Evolutionary conservation across 345 rosid genomes (phyloP), one percentile per base, ranked within the genome.

Genomic region (Kandelia obovata): DNA sequence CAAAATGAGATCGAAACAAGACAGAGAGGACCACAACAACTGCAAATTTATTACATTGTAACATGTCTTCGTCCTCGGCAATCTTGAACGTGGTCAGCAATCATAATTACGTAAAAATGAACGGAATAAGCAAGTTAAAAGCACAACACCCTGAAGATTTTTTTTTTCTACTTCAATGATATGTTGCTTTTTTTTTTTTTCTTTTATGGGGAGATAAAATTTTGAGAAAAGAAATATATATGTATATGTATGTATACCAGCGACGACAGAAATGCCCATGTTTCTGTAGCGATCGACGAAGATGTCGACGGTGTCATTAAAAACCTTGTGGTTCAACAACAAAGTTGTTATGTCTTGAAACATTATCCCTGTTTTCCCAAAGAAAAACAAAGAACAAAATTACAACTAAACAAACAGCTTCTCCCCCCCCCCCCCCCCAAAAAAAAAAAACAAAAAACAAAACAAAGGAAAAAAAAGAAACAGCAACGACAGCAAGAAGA

Each of bases 311-410:
- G 95, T 89, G 74, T 94, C 77, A 76, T 88, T 82, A 73, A 94
- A 94, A 63, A 96, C 96, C 80, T 85, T 83, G 72, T 91, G 98
- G 84, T 94, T 88, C 68, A 91, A 70, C 82, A 94, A 63, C 83
- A 94, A 72, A 43, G 98, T 91, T 34, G 96, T 94, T 67, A 94
- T 94, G 71, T 94, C 98, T 61, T 94, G 98, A 82, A 94, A 94
- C 97, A 91, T 91, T 70, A 94, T 94, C 63, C 98, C 98, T 94
- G 58, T 53, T 23, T 16, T 62, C 6, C 56, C 20, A 31, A 58
- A 31, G 0, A 23, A 1, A 23, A 1, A 51, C 1, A 1, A 20
- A 46, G 34, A 25, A 65, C 23, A 6, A 59, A 53, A 39, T 34
- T 13, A 47, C 7, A 56, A 19, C n/a, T 62, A 5, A n/a, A 7